Base-by-base conservation (phyloP, 345 rosid species). In the Salix exigua region DNA sequence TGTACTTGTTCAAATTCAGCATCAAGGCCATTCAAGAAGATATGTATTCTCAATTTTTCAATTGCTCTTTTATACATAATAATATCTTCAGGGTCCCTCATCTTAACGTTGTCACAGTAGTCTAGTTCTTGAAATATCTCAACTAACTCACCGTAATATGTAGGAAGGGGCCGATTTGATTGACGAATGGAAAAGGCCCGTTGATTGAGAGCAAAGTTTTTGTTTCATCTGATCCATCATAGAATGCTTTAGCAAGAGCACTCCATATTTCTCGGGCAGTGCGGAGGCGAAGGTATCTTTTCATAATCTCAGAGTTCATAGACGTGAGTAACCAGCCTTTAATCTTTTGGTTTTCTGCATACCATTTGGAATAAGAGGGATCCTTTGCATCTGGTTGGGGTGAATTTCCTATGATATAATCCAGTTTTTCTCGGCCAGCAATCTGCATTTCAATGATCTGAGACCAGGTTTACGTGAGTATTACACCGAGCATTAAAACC, bases 121-220 rank as follows among this genome's bases (percentile, higher is more conserved):
- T 35, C 33, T 1, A 72, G 58, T 18, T 79, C 71, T 46, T 74
- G 64, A 25, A 79, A 79, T 4, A 74, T 79, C 69, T 73, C 75
- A 14, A 68, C 26, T 1, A 74, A 66, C 31, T 79, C 75, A 69
- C 78, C 60, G 35, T 68, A 69, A 70, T 50, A 60, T 4, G 30
- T 73, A 17, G 78, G 12, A 0, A 79, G 40, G 42, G 70, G 18
- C 16, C 18, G 5, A 53, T 70, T 28, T 0, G 7, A 28, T 9
- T 78, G 60, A 14, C 8, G 10, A 33, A 38, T 19, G 0, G 17
- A n/a, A 13, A 75, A 75, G 10, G 66, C 40, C 11, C 18, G 18
- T 1, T 75, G 67, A 53, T 75, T 67, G 5, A 75, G 66, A 14
- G 64, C 18, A 7, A 75, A 50, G 44, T 53, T 51, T 75, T 7